Evolutionary conservation across 2,329 filamentous ascomycete genomes (phyloP).

Genomic region (Thelonectria olida): DNA sequence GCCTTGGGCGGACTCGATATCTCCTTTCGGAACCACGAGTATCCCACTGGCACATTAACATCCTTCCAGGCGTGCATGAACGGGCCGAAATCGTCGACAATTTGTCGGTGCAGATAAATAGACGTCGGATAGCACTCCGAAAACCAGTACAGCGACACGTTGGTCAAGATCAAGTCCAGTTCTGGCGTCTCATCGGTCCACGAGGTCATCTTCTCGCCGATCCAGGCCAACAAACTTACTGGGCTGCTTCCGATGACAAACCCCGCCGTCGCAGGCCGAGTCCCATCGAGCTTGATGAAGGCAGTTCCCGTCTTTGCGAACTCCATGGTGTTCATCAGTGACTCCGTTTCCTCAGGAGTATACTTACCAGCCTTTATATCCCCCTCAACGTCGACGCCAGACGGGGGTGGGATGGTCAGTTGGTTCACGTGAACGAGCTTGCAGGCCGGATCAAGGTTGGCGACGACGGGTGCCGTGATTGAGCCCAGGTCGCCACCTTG

Average conservation of each 20-base stretch:
- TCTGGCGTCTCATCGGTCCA: constrained; percentile 9
- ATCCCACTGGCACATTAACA: constrained; percentile 6
- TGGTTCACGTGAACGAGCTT: constrained; percentile 10
- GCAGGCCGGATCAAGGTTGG: constrained; percentile 8
- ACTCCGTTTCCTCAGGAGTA: constrained; percentile 1
- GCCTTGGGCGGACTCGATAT: neutral
- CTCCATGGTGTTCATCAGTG: neutral
- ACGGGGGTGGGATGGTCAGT: neutral
- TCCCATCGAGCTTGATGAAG: constrained; percentile 1
- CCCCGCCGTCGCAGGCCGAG: constrained; percentile 5
- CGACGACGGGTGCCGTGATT: constrained; percentile 20
- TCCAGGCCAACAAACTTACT: constrained; percentile 7
- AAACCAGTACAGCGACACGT: constrained; percentile 16
- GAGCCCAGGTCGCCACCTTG: constrained; percentile 29
- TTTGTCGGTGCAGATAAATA: neutral
- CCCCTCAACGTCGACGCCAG: constrained; percentile 5
- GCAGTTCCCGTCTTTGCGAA: neutral
- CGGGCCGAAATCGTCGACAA: neutral
- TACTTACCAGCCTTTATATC: constrained; percentile 13
- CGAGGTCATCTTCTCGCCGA: constrained; percentile 6
- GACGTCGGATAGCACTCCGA: constrained; percentile 13
- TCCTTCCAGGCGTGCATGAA: neutral
- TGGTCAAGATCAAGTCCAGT: constrained; percentile 9
- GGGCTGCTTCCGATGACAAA: constrained; percentile 10
- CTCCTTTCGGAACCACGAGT: constrained; percentile 14